A percentile compares a stretch with the other conserved stretches of the same genome.
Conservation (phyloP, 1,284 basidiomycete species). For the Sporisorium scitamineum region DNA sequence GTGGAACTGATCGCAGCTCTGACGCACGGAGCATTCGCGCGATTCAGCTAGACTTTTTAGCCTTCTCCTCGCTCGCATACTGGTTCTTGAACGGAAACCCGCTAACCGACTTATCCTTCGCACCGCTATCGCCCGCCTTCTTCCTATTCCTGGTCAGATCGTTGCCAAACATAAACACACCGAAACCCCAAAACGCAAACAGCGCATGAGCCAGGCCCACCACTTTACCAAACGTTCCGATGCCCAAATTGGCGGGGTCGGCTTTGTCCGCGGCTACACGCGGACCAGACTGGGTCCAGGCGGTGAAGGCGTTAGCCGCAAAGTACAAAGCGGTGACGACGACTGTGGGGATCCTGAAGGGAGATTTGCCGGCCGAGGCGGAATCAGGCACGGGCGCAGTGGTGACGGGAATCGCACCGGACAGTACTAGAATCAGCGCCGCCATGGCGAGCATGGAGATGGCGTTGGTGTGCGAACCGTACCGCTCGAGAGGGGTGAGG, state of each 20-base stretch:
- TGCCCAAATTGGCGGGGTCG: slow-evolving; percentile 34
- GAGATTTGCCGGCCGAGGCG: slow-evolving; percentile 26
- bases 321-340: slow-evolving; percentile 46
- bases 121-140: slow-evolving; percentile 32
- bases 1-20: too few species aligned
- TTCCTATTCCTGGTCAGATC: slow-evolving; percentile 49
- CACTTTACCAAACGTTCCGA: slow-evolving; percentile 44
- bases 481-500: slow-evolving; percentile 48
- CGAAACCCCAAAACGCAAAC: slow-evolving; percentile 48
- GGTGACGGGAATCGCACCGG: slow-evolving; percentile 45
- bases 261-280: background rate
- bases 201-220: slow-evolving; percentile 26
- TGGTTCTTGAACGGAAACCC: slow-evolving; percentile 51
- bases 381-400: slow-evolving; percentile 45
- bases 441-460: slow-evolving; percentile 42
- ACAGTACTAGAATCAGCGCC: slow-evolving; percentile 36
- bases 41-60: slow-evolving; percentile 31
- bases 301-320: slow-evolving; percentile 35
- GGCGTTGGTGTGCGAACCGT: slow-evolving; percentile 39
- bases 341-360: slow-evolving; percentile 45
- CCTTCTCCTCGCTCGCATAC: slow-evolving; percentile 42
- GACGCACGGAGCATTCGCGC: background rate
- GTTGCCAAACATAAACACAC: slow-evolving; percentile 51
- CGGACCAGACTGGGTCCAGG: slow-evolving; percentile 29
- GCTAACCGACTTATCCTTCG: slow-evolving; percentile 69